phyloP scores from a whole-genome alignment of 2,329 filamentous ascomycete species.

The Fusarium subtropicale region DNA sequence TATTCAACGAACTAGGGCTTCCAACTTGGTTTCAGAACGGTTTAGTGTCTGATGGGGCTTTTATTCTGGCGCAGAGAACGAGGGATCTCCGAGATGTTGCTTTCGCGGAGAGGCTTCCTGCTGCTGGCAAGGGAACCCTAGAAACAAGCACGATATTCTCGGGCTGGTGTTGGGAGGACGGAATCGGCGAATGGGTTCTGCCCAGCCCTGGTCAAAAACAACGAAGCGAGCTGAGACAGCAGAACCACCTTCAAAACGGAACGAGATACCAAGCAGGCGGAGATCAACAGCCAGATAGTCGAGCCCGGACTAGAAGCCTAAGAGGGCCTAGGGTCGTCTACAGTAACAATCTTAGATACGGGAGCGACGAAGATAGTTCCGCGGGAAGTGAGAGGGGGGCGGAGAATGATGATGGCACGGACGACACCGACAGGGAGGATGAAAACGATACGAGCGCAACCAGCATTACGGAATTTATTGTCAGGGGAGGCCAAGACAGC shows the following conservation, averaged over 20 bases:
- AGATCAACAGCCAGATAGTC: constrained; percentile 27
- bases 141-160: constrained; percentile 47
- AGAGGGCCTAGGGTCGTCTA: constrained; percentile 16
- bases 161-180: constrained; percentile 56
- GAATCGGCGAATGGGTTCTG: constrained; percentile 56
- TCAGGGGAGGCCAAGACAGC: constrained; percentile 28
- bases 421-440: constrained; percentile 18
- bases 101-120: constrained; percentile 61
- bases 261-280: constrained; percentile 15
- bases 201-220: constrained; percentile 32
- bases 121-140: constrained; percentile 14
- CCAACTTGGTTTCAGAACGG: constrained; percentile 50
- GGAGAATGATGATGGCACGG: constrained; percentile 13
- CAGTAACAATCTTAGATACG: constrained; percentile 5
- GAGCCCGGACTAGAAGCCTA: constrained; percentile 18
- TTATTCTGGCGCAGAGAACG: constrained; percentile 64
- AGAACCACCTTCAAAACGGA: constrained; percentile 13
- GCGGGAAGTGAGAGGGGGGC: constrained; percentile 26
- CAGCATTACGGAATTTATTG: constrained; percentile 21
- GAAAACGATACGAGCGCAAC: constrained; percentile 30
- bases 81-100: constrained; percentile 65
- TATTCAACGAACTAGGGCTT: constrained; percentile 53
- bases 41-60: constrained; percentile 61
- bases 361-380: constrained; percentile 10
- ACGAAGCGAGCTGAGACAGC: constrained; percentile 18